Evolutionary conservation across 768 basidiomycete species (phyloP), one percentile per base, ranked within the genome.

Genomic region (Phaeotremella skinneri): DNA sequence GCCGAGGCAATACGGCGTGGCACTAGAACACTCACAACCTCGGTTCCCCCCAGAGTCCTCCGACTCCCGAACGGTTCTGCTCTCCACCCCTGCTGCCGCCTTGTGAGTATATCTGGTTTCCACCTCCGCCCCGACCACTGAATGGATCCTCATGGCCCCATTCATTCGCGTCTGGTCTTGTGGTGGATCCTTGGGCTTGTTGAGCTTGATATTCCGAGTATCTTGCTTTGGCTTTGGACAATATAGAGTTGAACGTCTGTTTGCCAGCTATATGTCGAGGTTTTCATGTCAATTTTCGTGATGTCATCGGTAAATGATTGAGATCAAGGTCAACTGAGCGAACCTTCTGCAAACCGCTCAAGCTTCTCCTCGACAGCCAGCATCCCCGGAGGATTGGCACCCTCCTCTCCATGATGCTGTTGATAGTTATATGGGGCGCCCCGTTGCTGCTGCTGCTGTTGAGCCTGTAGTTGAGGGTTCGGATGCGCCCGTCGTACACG

Each of bases 161-260:
- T 14, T 26, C 43, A 41, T 47, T 59, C 25, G 20, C 31, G 26
- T 50, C 41, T 13, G 37, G 23, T 42, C 34, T 31, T 17, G 53
- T 34, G 13, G 48, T 20, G 11, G 37, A 20, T 25, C 59, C 53
- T 25, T 61, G 55, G 23, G 49, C 55, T 52, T 72, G 68, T 6
- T 52, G 49, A 4, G 61, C 59, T 55, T 75, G 72, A 49, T 69
- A 73, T 23, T 77, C 76, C 20, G 68, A 54, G 42, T 71, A 74
- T 49, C 70, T 74, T 23, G 68, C 54, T 59, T 68, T 69, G 5
- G 76, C 76, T 26, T 61, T 65, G 11, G 58, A 58, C 25, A 74
- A 56, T 13, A 77, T 52, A n/a, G 68, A 71, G 37, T 66, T 70
- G 63, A 77, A 70, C 16, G 73, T 77, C 27, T 75, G 70, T 64